These are phyloP conservation scores for Arabis alpina DNA, from an alignment of 345 rosid genomes.

Conservation along the genomic window DNA sequence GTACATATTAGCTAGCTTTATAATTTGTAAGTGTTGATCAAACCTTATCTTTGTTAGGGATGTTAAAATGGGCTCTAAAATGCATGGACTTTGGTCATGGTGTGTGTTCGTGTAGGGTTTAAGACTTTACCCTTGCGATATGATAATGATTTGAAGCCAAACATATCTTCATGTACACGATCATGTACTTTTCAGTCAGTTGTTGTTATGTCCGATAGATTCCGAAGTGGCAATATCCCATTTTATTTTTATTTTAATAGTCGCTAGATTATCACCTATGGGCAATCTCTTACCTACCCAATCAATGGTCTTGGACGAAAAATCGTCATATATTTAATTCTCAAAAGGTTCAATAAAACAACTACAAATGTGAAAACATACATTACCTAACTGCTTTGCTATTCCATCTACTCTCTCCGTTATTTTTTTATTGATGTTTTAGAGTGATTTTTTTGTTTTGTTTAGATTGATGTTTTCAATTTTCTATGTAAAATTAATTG, in stretches of 20 bases:
- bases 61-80: too few species aligned
- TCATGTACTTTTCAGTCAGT: conserved; percentile 29
- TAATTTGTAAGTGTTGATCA: conserved; percentile 21
- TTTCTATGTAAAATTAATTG: too few species aligned
- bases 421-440: too few species aligned
- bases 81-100: background rate
- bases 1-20: background rate
- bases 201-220: conserved; percentile 26
- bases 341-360: background rate
- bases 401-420: too few species aligned
- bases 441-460: too few species aligned
- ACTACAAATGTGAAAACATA: conserved; percentile 5
- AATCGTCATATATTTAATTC: background rate
- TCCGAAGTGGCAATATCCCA: conserved; percentile 13
- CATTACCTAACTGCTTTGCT: background rate
- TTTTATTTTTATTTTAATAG: background rate
- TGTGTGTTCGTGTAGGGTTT: conserved; percentile 20
- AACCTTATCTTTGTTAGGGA: background rate
- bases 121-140: background rate
- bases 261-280: background rate
- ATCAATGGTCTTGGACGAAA: conserved; percentile 18
- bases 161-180: conserved; percentile 11
- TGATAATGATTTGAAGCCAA: conserved; percentile 33
- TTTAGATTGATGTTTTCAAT: too few species aligned
- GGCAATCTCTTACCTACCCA: conserved; percentile 23